Conservation (phyloP, 2,329 filamentous ascomycete genomes). For the Pseudogymnoascus destructans region DNA sequence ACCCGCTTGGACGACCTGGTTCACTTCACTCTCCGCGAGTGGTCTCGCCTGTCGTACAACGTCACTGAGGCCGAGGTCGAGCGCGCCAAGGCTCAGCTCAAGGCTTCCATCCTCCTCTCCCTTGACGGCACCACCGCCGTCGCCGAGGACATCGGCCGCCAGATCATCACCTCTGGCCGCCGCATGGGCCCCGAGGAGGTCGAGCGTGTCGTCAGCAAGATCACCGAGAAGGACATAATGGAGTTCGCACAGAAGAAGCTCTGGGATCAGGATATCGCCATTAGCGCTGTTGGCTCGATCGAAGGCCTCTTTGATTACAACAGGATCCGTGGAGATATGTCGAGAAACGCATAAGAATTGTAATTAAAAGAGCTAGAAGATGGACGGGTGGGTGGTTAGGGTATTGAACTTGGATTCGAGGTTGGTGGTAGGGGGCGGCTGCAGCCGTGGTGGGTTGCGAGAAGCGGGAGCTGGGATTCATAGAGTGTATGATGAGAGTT, state of each 20-base stretch:
- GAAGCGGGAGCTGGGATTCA: slow-evolving; percentile 6
- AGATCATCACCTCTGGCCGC: slow-evolving; percentile 94
- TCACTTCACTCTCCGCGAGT: slow-evolving; percentile 97
- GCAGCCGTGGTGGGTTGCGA: not conserved
- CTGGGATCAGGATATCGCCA: slow-evolving; percentile 93
- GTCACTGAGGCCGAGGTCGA: slow-evolving; percentile 86
- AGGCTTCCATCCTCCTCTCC: slow-evolving; percentile 92
- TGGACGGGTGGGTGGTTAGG: not conserved
- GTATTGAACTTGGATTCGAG: slow-evolving; percentile 2
- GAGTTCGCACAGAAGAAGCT: slow-evolving; percentile 87
- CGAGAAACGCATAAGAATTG: slow-evolving; percentile 45
- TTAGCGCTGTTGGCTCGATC: slow-evolving; percentile 85
- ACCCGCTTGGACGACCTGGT: slow-evolving; percentile 86
- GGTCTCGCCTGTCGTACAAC: slow-evolving; percentile 83
- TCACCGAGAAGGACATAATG: slow-evolving; percentile 95
- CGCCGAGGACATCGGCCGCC: slow-evolving; percentile 95
- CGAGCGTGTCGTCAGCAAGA: slow-evolving; percentile 75
- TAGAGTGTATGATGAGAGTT: slow-evolving; percentile 10
- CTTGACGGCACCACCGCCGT: slow-evolving; percentile 95
- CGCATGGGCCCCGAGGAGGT: slow-evolving; percentile 87
- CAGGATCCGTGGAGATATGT: slow-evolving; percentile 73
- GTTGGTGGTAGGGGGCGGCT: not conserved
- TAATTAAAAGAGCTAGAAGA: slow-evolving; percentile 9
- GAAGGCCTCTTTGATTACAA: slow-evolving; percentile 76
- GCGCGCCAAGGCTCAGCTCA: slow-evolving; percentile 97